Evolutionary conservation across 129 eudicot genomes (phyloP).

Genomic region (Arctium minus): DNA sequence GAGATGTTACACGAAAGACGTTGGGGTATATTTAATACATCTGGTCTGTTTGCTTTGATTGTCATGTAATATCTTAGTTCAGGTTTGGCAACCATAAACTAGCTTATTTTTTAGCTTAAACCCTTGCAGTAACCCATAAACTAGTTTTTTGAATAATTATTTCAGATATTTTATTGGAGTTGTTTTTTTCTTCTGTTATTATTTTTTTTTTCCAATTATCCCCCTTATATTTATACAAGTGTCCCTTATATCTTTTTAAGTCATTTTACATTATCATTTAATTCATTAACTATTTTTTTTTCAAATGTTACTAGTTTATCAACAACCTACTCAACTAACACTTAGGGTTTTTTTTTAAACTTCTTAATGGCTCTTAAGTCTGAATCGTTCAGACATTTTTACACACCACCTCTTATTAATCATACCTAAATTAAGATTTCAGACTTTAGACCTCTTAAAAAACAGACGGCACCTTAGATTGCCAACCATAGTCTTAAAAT

Average conservation of each 20-base stretch:
- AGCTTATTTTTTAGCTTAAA: too few relatives aligned
- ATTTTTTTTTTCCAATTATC: too few relatives aligned
- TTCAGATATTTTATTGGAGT: neutral
- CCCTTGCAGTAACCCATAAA: neutral
- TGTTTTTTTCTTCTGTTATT: too few relatives aligned
- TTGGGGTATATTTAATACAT: neutral
- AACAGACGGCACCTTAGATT: neutral
- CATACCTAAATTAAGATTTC: too few relatives aligned
- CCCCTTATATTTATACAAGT: too few relatives aligned
- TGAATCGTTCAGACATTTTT: too few relatives aligned
- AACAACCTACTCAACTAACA: neutral
- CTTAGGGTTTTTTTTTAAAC: too few relatives aligned
- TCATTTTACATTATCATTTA: neutral
- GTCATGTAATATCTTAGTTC: neutral
- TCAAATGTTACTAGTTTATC: neutral
- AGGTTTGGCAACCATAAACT: neutral
- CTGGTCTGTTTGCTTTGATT: neutral
- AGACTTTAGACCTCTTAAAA: too few relatives aligned
- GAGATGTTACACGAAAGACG: too few relatives aligned
- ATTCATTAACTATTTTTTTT: neutral
- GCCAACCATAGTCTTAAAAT: neutral
- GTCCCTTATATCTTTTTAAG: neutral
- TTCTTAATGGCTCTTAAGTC: too few relatives aligned
- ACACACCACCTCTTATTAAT: too few relatives aligned
- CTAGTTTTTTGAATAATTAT: neutral